Evolutionary conservation across 139 green algal species (phyloP).

Genomic region (Diplosphaera chodatii): DNA sequence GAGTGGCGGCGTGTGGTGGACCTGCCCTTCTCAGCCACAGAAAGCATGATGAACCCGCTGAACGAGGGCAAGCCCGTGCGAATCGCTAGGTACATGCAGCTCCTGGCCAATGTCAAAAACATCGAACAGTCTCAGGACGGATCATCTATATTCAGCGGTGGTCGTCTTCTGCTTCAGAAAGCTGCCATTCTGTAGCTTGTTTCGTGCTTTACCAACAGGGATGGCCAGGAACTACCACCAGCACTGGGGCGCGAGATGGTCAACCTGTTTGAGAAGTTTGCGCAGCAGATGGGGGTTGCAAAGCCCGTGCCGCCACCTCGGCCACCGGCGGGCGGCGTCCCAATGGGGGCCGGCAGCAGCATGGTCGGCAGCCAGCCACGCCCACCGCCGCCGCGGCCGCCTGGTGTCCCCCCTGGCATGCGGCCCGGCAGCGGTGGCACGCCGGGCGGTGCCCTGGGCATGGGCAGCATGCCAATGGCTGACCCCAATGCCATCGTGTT

Average conservation of each 20-base stretch:
- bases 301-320: conserved; percentile 9
- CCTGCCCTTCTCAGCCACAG: conserved; percentile 30
- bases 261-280: conserved; percentile 45
- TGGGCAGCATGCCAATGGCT: neutral
- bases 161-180: too few species aligned
- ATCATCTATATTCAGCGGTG: too few species aligned
- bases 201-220: conserved; percentile 7
- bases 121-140: too few species aligned
- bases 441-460: neutral
- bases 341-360: neutral
- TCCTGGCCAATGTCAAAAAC: too few species aligned
- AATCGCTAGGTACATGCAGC: conserved; percentile 34
- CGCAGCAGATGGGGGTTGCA: conserved; percentile 17
- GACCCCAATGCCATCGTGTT: neutral
- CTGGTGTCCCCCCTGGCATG: neutral
- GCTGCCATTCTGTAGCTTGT: too few species aligned
- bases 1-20: conserved; percentile 53
- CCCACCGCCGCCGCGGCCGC: neutral
- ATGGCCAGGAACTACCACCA: conserved; percentile 60
- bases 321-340: neutral
- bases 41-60: conserved; percentile 52
- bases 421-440: too few species aligned
- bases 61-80: conserved; percentile 60
- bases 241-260: conserved; percentile 49
- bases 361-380: neutral